phyloP scores from a whole-genome alignment of 1,284 basidiomycete genomes.

The Trametes sp. region DNA sequence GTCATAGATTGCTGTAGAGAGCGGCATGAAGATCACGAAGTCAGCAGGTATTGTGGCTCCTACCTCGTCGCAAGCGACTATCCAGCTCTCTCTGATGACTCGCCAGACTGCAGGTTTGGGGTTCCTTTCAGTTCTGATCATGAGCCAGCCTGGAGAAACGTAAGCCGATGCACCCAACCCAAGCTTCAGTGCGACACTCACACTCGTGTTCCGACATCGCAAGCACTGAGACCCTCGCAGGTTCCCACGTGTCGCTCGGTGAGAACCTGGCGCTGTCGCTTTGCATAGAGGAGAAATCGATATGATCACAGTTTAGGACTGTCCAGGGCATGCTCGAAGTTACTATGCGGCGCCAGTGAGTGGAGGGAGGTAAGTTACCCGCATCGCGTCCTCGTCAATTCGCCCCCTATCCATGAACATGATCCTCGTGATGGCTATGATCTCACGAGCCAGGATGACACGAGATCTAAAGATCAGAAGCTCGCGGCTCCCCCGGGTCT shows the following conservation, averaged over 20 bases:
- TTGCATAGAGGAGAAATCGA: neutral
- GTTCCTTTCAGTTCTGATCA: neutral
- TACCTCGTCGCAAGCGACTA: neutral
- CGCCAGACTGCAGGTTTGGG: neutral
- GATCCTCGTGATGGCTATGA: no score
- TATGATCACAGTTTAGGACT: neutral
- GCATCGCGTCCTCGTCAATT: neutral
- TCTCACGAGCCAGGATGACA: no score
- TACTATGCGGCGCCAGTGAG: no score
- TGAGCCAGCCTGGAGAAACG: neutral
- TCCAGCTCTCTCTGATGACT: neutral
- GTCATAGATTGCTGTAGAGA: neutral
- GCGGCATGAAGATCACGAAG: neutral
- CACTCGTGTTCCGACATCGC: neutral
- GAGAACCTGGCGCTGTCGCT: neutral
- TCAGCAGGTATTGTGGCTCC: neutral
- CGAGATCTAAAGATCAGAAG: no score
- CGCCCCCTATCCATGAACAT: no score
- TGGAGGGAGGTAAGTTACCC: neutral
- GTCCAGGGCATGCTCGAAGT: neutral
- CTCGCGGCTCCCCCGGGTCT: no score
- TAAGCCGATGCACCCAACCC: neutral
- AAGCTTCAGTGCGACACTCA: no score
- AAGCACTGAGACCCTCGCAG: neutral
- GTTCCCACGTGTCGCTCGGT: neutral